These are phyloP conservation scores for Spathaspora boniae DNA, from an alignment of 805 yeast species.

Conservation along the genomic window DNA sequence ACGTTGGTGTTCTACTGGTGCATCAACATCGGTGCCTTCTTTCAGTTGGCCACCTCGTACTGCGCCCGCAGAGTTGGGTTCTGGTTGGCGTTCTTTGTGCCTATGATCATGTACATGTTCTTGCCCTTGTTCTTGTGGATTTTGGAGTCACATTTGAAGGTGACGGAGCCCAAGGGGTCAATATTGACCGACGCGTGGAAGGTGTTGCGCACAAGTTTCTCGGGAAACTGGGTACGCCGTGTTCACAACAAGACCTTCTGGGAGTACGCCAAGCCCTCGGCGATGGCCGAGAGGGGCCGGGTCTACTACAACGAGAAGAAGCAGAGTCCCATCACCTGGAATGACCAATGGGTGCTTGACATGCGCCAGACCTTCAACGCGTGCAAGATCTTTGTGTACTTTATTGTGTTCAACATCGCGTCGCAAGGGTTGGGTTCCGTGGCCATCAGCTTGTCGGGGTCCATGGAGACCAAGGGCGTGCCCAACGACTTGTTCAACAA, in stretches of 20 bases:
- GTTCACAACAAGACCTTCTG: slow-evolving; percentile 38
- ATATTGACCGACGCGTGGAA: slow-evolving; percentile 42
- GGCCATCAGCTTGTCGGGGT: slow-evolving; percentile 52
- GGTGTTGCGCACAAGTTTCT: slow-evolving; percentile 39
- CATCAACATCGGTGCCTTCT: slow-evolving; percentile 53
- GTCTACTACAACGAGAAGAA: slow-evolving; percentile 30
- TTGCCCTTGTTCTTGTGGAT: slow-evolving; percentile 27
- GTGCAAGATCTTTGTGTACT: slow-evolving; percentile 45
- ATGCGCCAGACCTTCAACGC: slow-evolving; percentile 41
- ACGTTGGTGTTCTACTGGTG: slow-evolving; percentile 51
- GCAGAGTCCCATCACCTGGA: slow-evolving; percentile 32
- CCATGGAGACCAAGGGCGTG: slow-evolving; percentile 50
- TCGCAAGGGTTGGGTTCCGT: slow-evolving; percentile 48
- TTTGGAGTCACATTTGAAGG: slow-evolving; percentile 27
- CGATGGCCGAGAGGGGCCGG: slow-evolving; percentile 43
- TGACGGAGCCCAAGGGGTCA: slow-evolving; percentile 42
- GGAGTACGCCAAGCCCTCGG: slow-evolving; percentile 47
- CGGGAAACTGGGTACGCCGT: slow-evolving; percentile 43
- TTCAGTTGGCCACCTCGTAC: slow-evolving; percentile 50
- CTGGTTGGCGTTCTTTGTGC: slow-evolving; percentile 53
- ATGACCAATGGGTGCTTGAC: slow-evolving; percentile 47
- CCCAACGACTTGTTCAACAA: slow-evolving; percentile 55
- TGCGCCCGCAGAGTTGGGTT: slow-evolving; percentile 50
- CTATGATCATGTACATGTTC: slow-evolving; percentile 30
- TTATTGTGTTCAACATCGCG: slow-evolving; percentile 33